These are phyloP conservation scores for Meredithiella fracta DNA, from an alignment of 2,329 filamentous ascomycete genomes.

Conservation along the genomic window DNA sequence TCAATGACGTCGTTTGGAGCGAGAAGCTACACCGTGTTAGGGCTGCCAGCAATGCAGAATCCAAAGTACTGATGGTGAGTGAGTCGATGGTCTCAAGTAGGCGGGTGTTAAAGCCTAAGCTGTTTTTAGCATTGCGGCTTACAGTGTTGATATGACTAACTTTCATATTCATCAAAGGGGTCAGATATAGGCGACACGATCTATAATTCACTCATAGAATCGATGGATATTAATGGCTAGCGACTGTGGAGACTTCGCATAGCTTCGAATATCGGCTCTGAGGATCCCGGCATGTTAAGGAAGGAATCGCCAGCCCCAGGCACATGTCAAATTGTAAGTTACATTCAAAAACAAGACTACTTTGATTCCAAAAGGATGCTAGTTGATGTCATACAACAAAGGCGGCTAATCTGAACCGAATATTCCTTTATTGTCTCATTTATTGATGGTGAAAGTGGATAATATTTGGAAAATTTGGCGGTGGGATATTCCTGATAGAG, in stretches of 20 bases:
- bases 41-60: background rate
- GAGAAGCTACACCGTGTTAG: background rate
- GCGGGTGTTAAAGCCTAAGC: background rate
- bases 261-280: background rate
- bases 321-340: background rate
- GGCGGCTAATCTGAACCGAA: too few relatives aligned
- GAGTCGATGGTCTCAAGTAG: background rate
- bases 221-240: background rate
- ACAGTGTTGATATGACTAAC: background rate
- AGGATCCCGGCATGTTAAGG: background rate
- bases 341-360: too few relatives aligned
- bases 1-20: background rate
- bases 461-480: too few relatives aligned
- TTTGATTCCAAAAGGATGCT: too few relatives aligned
- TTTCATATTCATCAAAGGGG: background rate
- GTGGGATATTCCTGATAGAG: too few relatives aligned
- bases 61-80: background rate
- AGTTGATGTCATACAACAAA: too few relatives aligned
- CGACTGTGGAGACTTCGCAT: background rate
- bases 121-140: background rate
- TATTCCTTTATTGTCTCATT: too few relatives aligned
- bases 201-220: background rate
- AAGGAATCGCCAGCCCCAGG: background rate
- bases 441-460: too few relatives aligned
- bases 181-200: background rate